These are phyloP conservation scores for Vicia sativa DNA, from an alignment of 306 rosid genomes.

Conservation along the genomic window DNA sequence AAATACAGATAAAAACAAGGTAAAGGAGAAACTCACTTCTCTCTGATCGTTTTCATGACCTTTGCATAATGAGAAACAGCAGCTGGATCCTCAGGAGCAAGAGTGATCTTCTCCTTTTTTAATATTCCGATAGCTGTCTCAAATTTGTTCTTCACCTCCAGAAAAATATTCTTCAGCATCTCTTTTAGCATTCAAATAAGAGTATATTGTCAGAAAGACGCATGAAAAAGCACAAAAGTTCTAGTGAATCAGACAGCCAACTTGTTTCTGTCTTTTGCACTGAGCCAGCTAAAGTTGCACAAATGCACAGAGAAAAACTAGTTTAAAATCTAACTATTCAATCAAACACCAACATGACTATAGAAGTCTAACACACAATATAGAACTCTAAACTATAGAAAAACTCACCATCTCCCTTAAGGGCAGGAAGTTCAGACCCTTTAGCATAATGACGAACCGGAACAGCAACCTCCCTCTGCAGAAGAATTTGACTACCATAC, in stretches of 20 bases:
- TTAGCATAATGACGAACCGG: conserved; percentile 81
- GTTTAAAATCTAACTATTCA: conserved; percentile 14
- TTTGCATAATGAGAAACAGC: conserved; percentile 82
- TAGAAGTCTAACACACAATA: not conserved
- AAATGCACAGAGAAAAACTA: not conserved
- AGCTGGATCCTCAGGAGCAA: conserved; percentile 83
- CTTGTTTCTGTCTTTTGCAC: not conserved
- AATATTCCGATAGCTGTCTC: conserved; percentile 76
- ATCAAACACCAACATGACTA: not conserved
- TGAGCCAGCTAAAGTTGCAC: conserved; percentile 13
- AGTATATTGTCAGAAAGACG: conserved; percentile 34
- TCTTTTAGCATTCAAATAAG: conserved; percentile 51
- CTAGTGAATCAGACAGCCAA: not conserved
- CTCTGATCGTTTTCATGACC: conserved; percentile 84
- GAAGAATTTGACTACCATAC: conserved; percentile 58
- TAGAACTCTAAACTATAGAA: not conserved
- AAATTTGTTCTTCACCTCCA: conserved; percentile 80
- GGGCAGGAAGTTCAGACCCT: conserved; percentile 49
- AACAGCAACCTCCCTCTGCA: conserved; percentile 66
- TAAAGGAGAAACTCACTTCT: conserved; percentile 67
- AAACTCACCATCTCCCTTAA: conserved; percentile 90
- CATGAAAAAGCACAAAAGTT: not conserved
- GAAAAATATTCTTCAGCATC: conserved; percentile 82
- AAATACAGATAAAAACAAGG: conserved; percentile 31
- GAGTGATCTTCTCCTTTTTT: conserved; percentile 87